Evolutionary conservation across 2,329 filamentous ascomycete species (phyloP), one percentile per base, ranked within the genome.

Genomic region (Venturia effusa): DNA sequence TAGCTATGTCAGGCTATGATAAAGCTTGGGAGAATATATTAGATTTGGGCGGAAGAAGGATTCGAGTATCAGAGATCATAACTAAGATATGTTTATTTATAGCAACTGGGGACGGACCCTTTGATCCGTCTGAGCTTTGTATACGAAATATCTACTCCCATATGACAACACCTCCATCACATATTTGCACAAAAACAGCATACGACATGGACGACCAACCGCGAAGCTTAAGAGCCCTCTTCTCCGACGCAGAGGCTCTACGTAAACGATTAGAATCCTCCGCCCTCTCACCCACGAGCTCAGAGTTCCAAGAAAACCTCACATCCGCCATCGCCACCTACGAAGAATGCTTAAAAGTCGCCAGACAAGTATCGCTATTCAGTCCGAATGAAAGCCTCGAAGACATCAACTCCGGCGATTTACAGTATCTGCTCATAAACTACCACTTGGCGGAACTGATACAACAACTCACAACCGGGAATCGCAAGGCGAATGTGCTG

Each of bases 301-400:
- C 85, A 40, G 75, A 79, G 64, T 93, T 88, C 76, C 84, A 85
- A 71, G 82, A 87, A 68, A 85, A 85, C 69, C 81, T 96, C 68
- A 79, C 80, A 66, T 76, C 80, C 45, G 84, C 89, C 48, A 84
- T 96, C 69, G 76, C 83, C 67, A 83, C 85, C 62, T 93, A 96
- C 76, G 81, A 88, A 70, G 81, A 88, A 73, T 92, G 89, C 74
- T 80, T 88, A 65, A 79, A 84, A 65, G 83, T 89, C 64, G 84
- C 90, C 67, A 80, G 84, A 68, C 81, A 85, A 66, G 80, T 94
- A 32, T 88, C 89, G 0, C 80, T 99, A 62, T 97, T 97, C 82
- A 96, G 91, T 69, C 81, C 86, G 41, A 99, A 99, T 75, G 94
- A 99, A 75, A 83, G 84, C 0, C 76, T 93, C 45, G 94, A 99